Evolutionary conservation across 2,329 filamentous ascomycete species (phyloP), one percentile per base, ranked within the genome.

Genomic region (Fusarium pseudoanthophilum): DNA sequence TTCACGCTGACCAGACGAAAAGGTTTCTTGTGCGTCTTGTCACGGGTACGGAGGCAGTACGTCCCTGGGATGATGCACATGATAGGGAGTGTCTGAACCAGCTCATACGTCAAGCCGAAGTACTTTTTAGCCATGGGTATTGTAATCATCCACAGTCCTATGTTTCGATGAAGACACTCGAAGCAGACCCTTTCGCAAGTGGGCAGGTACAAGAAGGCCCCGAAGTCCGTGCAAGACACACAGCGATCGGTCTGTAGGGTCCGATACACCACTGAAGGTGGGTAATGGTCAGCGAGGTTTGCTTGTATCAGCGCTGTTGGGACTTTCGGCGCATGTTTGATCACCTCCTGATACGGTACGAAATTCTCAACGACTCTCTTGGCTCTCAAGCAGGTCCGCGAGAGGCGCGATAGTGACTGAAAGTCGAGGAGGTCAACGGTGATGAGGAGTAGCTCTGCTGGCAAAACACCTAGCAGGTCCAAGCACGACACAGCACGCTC

Each of bases 381-480:
- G 46, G 5, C 28, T 7, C 15, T 49, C 21, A 24, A 24, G 3
- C 7, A 49, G 7, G 7, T 8, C 2, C 46, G 46, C 3, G 46
- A 32, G 15, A 49, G 1, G 4, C 46, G 28, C 0, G 46, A 49
- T 2, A 49, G 28, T 5, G 28, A 49, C 28, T 49, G 46, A 9
- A 48, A 32, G 9, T 49, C 46, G 1, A 49, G 28, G 11, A 32
- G 46, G 2, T 32, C 7, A 32, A 49, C 2, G 0, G 18, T 49
- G 46, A 32, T 32, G 4, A 49, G 1, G 46, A 49, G 46, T 10
- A 49, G 7, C 7, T 49, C 46, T 7, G 28, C 28, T 11, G 46
- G 28, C 24, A 32, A 7, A 32, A 0, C 13, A 2, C 1, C 46
- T 0, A 49, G 21, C 2, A 51, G 21, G 3, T 21, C 48, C 0